Evolutionary conservation across 108 stramenopile genomes (phyloP).

Genomic region (Pelagomonas calceolata): DNA sequence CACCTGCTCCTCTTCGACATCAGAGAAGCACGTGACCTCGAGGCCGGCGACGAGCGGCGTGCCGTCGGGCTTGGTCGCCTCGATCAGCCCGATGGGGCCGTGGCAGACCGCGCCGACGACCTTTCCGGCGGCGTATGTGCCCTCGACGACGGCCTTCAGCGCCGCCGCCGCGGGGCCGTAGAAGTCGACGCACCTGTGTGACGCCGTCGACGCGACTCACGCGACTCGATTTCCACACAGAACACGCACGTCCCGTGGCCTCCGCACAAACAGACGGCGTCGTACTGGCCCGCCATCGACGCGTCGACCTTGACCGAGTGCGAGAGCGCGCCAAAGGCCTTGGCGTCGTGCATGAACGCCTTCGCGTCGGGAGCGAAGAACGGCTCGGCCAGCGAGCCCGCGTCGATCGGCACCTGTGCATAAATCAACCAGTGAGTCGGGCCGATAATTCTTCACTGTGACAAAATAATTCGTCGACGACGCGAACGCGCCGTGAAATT

Average conservation of each 20-base stretch:
- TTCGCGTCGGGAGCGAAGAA: constrained; percentile 3
- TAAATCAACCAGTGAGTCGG: too few species aligned
- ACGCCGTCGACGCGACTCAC: too few species aligned
- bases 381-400: constrained; percentile 28
- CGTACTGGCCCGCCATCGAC: constrained; percentile 30
- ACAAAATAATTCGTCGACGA: too few species aligned
- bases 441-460: too few species aligned
- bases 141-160: constrained; percentile 42
- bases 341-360: constrained; percentile 31
- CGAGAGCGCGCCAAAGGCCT: constrained; percentile 40
- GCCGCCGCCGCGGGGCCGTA: constrained; percentile 38
- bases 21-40: constrained; percentile 57
- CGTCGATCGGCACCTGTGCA: constrained; percentile 53
- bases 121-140: constrained; percentile 40
- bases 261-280: constrained; percentile 52
- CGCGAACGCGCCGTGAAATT: too few species aligned
- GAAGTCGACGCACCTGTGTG: constrained; percentile 58
- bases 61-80: constrained; percentile 33
- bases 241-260: constrained; percentile 52
- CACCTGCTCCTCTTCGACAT: constrained; percentile 51
- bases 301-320: constrained; percentile 39
- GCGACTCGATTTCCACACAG: too few species aligned
- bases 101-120: constrained; percentile 62
- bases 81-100: constrained; percentile 52
- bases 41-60: constrained; percentile 47